A percentile compares a stretch with the other conserved stretches of the same genome.
Evolutionary conservation across 2,329 filamentous ascomycete species (phyloP).

Genomic region (Alternaria infectoria): DNA sequence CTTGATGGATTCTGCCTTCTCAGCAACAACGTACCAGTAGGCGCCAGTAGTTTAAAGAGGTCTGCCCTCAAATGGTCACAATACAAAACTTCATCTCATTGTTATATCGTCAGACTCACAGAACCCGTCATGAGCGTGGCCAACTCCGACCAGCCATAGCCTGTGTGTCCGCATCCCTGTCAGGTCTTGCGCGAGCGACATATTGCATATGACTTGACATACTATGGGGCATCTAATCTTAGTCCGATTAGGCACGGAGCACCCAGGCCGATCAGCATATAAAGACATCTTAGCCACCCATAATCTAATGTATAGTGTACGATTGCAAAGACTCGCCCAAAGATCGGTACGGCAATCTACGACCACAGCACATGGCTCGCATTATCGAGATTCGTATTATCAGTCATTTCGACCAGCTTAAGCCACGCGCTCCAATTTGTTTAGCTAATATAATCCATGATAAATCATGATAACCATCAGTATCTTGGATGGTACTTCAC

Average conservation of each 20-base stretch:
- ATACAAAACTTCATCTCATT: background rate
- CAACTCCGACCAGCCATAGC: background rate
- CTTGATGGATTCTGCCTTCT: background rate
- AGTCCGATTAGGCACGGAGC: slow-evolving; percentile 4
- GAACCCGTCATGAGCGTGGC: background rate
- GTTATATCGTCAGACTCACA: background rate
- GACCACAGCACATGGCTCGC: background rate
- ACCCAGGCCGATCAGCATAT: slow-evolving; percentile 1
- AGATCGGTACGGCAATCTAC: background rate
- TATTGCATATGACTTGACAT: slow-evolving; percentile 6
- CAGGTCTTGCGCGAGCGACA: background rate
- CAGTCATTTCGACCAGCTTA: background rate
- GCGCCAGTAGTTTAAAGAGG: background rate
- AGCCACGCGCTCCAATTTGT: background rate
- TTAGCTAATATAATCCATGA: background rate
- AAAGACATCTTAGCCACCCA: background rate
- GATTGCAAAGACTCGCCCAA: background rate
- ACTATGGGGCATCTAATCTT: slow-evolving; percentile 3
- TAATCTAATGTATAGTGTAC: background rate
- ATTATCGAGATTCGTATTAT: background rate
- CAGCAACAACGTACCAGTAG: background rate
- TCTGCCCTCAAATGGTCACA: background rate
- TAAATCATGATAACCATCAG: background rate
- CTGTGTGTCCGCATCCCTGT: background rate
- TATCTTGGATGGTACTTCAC: background rate